These are phyloP conservation scores for Puccinia coronata DNA, from an alignment of 1,284 basidiomycete species.

Conservation along the genomic window DNA sequence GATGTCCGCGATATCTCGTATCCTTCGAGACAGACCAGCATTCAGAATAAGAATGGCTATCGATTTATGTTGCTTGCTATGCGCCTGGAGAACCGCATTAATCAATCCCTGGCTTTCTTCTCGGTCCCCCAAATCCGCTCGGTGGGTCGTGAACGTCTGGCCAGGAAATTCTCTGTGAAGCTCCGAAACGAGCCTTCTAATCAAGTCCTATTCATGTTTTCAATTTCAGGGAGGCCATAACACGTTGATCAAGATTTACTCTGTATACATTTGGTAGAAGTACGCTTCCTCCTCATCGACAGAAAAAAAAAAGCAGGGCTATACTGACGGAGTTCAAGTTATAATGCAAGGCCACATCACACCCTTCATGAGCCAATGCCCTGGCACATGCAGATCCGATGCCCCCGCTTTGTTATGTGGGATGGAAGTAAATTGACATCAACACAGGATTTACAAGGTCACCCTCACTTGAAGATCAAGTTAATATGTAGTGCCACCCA, in stretches of 20 bases:
- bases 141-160: constrained; percentile 4
- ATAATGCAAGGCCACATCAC: constrained; percentile 19
- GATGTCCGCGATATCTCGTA: constrained; percentile 6
- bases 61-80: neutral
- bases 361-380: constrained; percentile 26
- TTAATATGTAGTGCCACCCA: neutral
- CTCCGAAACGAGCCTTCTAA: neutral
- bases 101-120: neutral
- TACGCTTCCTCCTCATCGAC: no score
- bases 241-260: no score
- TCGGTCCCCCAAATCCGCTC: neutral
- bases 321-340: constrained; percentile 8
- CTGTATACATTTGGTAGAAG: no score
- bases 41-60: constrained; percentile 8
- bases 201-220: neutral
- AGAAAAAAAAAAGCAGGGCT: neutral
- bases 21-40: constrained; percentile 1
- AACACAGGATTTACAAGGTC: neutral
- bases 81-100: neutral
- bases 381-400: constrained; percentile 20
- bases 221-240: no score
- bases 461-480: neutral
- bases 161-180: neutral
- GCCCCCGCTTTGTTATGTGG: neutral
- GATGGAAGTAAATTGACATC: neutral